Conservation (phyloP, 345 rosid species). For the Streptanthus diversifolius region DNA sequence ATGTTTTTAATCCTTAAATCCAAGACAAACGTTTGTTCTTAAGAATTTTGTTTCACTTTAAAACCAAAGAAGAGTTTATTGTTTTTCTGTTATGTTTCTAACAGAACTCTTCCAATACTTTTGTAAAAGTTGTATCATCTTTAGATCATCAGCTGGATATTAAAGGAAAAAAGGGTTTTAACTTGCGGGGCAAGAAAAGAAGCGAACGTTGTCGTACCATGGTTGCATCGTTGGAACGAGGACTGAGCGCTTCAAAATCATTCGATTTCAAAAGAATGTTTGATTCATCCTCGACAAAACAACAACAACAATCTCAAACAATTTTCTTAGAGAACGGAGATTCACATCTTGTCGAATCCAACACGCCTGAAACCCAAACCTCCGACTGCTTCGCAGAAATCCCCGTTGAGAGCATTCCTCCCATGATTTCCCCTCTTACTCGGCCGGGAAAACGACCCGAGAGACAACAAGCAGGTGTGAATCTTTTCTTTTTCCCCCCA, state of each 20-base stretch:
- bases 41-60: constrained; percentile 4
- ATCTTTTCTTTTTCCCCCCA: neutral
- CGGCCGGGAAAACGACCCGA: constrained; percentile 28
- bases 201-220: constrained; percentile 45
- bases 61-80: neutral
- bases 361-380: constrained; percentile 30
- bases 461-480: constrained; percentile 49
- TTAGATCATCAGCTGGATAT: constrained; percentile 31
- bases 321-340: constrained; percentile 27
- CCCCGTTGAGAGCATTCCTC: constrained; percentile 24
- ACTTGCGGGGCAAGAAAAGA: constrained; percentile 34
- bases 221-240: constrained; percentile 63
- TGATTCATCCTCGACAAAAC: constrained; percentile 41
- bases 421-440: constrained; percentile 31
- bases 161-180: constrained; percentile 20
- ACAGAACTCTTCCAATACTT: neutral
- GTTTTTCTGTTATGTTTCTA: neutral
- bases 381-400: constrained; percentile 27
- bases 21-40: constrained; percentile 4
- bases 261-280: constrained; percentile 44
- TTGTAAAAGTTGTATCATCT: constrained; percentile 9
- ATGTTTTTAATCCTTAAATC: constrained; percentile 16
- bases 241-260: constrained; percentile 48
- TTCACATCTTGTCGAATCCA: constrained; percentile 32
- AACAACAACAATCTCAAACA: constrained; percentile 21